Evolutionary conservation across 2,329 filamentous ascomycete species (phyloP), one percentile per base, ranked within the genome.

Genomic region (Paraphaeosphaeria minitans): DNA sequence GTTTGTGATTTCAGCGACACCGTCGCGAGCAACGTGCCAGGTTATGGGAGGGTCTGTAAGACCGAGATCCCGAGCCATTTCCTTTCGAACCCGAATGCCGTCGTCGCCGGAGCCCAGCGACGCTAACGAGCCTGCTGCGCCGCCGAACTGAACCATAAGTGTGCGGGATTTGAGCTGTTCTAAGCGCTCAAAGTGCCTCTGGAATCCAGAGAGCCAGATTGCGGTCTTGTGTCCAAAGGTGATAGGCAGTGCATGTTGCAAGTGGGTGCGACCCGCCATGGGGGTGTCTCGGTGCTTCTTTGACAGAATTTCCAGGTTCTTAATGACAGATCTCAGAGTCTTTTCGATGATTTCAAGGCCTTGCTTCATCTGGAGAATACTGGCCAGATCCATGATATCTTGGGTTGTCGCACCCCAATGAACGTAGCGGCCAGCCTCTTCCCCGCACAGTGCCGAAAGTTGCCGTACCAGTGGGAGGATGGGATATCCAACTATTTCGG

Each of bases 321-420:
- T 66, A 33, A 81, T 78, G 3, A 85, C 74, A 1, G 78, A 77
- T 2, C 71, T 60, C 2, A 85, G 71, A 3, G 81, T 75, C 4
- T 72, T 66, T 58, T 83, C 78, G 4, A 86, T 77, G 16, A 86
- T 77, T 0, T 72, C 69, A 14, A 86, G 70, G 0, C 83, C 83
- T 13, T 77, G 63, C 43, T 83, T 81, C 68, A 85, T 84, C 62
- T 86, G 84, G 9, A 86, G 65, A 1, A 84, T 74, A 13, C 79
- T 81, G 0, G 83, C 84, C 0, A 81, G 73, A 61, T 86, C 84
- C 83, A 85, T 85, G 58, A 86, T 85, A 62, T 86, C 84, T 61
- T 86, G 84, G 0, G 84, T 86, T 0, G 84, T 86, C 1, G 84
- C 83, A 9, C 84, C 84, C 83, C 84, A 85, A 66, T 86, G 84